Percentiles rank a stretch among this genome's conserved stretches.
Conservation (phyloP, 176 grass and related monocot species). For the Oryza glumipatula region DNA sequence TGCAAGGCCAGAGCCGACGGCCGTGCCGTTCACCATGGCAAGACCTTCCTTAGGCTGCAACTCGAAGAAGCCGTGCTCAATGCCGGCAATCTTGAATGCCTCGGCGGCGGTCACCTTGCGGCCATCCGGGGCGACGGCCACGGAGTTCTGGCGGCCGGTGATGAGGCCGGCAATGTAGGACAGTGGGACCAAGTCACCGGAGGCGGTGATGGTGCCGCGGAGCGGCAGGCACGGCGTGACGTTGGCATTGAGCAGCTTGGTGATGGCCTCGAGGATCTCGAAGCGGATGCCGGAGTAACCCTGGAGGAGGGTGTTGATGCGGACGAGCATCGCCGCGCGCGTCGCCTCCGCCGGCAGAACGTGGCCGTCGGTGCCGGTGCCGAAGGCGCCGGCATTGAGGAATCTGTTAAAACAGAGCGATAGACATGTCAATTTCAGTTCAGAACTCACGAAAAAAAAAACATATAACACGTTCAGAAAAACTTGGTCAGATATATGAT, state of each 20-base stretch:
- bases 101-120: conserved; percentile 58
- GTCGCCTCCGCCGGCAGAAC: conserved; percentile 62
- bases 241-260: conserved; percentile 77
- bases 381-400: conserved; percentile 80
- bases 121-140: conserved; percentile 64
- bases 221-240: conserved; percentile 80
- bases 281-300: conserved; percentile 91
- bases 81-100: conserved; percentile 80
- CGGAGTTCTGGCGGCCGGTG: conserved; percentile 68
- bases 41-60: conserved; percentile 96
- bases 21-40: conserved; percentile 91
- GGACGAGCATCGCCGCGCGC: conserved; percentile 79
- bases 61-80: conserved; percentile 77
- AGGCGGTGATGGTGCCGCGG: conserved; percentile 80
- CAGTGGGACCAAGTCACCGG: conserved; percentile 74
- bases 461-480: background rate
- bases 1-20: conserved; percentile 81
- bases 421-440: conserved; percentile 25
- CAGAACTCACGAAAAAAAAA: background rate
- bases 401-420: conserved; percentile 40
- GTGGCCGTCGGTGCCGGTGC: conserved; percentile 58
- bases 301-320: conserved; percentile 88
- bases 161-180: conserved; percentile 88
- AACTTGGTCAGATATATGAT: background rate
- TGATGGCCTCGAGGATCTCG: conserved; percentile 85